A percentile compares a stretch with the other conserved stretches of the same genome.
Conservation (phyloP, 176 grass and related monocot species). For the Poa pratensis region DNA sequence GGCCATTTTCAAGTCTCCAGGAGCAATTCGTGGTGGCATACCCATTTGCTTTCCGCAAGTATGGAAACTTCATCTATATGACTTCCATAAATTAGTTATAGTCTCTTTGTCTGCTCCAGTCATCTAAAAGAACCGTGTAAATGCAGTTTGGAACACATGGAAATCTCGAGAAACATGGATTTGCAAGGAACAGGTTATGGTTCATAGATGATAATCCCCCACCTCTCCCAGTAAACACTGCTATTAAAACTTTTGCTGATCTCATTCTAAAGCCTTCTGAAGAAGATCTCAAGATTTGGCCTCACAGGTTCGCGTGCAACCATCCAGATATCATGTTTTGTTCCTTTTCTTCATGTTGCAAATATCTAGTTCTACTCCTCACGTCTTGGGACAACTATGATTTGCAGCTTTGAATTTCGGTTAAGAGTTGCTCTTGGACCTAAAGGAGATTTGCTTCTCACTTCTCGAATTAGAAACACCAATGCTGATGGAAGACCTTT, state of each 20-base stretch:
- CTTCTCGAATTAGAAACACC: constrained; percentile 84
- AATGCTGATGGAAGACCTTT: constrained; percentile 76
- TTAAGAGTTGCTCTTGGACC: constrained; percentile 83
- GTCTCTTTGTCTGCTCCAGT: constrained; percentile 5
- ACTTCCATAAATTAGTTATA: constrained; percentile 1
- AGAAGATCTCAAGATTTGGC: constrained; percentile 84
- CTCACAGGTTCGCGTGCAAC: constrained; percentile 62
- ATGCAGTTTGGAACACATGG: constrained; percentile 81
- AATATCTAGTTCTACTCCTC: constrained; percentile 11
- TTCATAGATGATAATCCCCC: constrained; percentile 73
- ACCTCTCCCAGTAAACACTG: constrained; percentile 59
- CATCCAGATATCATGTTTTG: neutral
- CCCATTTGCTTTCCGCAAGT: constrained; percentile 98
- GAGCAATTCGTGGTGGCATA: constrained; percentile 83
- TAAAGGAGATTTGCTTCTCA: constrained; percentile 76
- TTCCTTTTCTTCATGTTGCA: constrained; percentile 31
- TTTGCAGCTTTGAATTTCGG: constrained; percentile 71
- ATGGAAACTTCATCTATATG: constrained; percentile 49
- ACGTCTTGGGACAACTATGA: constrained; percentile 17
- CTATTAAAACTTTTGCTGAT: constrained; percentile 75
- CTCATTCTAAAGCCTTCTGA: constrained; percentile 82
- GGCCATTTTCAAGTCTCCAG: constrained; percentile 79
- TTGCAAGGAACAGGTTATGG: constrained; percentile 76
- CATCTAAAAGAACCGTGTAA: constrained; percentile 37
- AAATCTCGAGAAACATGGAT: constrained; percentile 76